A percentile compares a stretch with the other conserved stretches of the same genome.
Conservation (phyloP, 2,329 filamentous ascomycete species). For the Diaporthe longicolla region DNA sequence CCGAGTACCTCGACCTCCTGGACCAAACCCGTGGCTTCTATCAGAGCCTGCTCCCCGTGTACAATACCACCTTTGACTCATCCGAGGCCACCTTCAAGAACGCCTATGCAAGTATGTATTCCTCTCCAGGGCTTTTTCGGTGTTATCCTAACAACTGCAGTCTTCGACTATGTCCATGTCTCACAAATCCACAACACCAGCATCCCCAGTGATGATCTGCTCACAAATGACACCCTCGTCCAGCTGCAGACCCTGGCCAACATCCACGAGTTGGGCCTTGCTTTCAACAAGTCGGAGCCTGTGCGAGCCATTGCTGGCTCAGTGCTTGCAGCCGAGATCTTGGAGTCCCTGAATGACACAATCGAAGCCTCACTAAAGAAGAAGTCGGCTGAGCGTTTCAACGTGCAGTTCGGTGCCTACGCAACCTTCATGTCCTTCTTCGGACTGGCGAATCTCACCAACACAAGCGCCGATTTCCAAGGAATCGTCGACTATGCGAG, state of each 20-base stretch:
- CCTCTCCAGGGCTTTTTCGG: neutral
- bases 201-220: conserved; percentile 71
- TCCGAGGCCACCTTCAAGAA: conserved; percentile 68
- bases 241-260: conserved; percentile 83
- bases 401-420: conserved; percentile 73
- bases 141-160: conserved; percentile 48
- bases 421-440: conserved; percentile 75
- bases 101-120: conserved; percentile 70
- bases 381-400: conserved; percentile 56
- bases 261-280: conserved; percentile 84
- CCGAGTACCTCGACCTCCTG: conserved; percentile 60
- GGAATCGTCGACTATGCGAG: conserved; percentile 89
- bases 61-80: conserved; percentile 65
- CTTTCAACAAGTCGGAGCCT: conserved; percentile 82
- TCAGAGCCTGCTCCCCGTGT: conserved; percentile 65
- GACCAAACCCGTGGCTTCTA: conserved; percentile 73
- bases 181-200: conserved; percentile 71
- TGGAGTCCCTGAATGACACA: conserved; percentile 67
- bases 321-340: conserved; percentile 69
- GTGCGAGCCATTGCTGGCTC: conserved; percentile 71
- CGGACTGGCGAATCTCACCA: conserved; percentile 67
- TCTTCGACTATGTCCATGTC: conserved; percentile 74
- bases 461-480: conserved; percentile 73
- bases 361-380: conserved; percentile 55
- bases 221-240: conserved; percentile 70